phyloP scores from a whole-genome alignment of 352 stramenopile species.

The Phytopythium kandeliae region DNA sequence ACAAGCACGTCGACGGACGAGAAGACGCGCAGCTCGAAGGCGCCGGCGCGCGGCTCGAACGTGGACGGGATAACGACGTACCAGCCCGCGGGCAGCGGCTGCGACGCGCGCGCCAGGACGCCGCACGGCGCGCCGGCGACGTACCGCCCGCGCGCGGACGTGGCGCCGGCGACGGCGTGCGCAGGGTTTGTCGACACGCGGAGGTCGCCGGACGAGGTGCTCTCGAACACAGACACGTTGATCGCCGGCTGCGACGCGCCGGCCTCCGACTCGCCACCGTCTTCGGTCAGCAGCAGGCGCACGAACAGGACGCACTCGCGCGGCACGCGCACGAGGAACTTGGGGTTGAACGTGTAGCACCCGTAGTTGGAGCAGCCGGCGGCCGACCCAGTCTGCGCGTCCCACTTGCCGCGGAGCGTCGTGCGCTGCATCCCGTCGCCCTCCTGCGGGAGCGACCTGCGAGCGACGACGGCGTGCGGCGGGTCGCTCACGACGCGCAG shows the following conservation, averaged over 20 bases:
- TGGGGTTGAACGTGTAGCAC: constrained; percentile 81
- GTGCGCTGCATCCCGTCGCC: constrained; percentile 45
- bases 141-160: constrained; percentile 55
- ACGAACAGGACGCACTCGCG: constrained; percentile 49
- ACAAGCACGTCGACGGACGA: constrained; percentile 36
- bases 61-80: constrained; percentile 77
- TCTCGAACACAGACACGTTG: constrained; percentile 73
- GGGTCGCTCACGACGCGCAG: constrained; percentile 58
- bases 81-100: constrained; percentile 39
- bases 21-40: constrained; percentile 57
- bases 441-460: constrained; percentile 38
- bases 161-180: constrained; percentile 31
- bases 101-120: constrained; percentile 31
- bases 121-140: constrained; percentile 43
- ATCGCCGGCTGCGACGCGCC: constrained; percentile 26
- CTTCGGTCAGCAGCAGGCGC: constrained; percentile 33
- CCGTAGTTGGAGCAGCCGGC: constrained; percentile 73
- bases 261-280: constrained; percentile 10
- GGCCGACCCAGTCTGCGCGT: constrained; percentile 45
- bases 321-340: constrained; percentile 56
- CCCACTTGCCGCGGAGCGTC: constrained; percentile 39
- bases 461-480: constrained; percentile 21
- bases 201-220: constrained; percentile 45
- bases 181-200: constrained; percentile 59
- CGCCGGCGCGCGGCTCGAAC: constrained; percentile 51